Base-by-base conservation (phyloP, 768 basidiomycete species). In the Rhodosporidiobolus sp. region DNA sequence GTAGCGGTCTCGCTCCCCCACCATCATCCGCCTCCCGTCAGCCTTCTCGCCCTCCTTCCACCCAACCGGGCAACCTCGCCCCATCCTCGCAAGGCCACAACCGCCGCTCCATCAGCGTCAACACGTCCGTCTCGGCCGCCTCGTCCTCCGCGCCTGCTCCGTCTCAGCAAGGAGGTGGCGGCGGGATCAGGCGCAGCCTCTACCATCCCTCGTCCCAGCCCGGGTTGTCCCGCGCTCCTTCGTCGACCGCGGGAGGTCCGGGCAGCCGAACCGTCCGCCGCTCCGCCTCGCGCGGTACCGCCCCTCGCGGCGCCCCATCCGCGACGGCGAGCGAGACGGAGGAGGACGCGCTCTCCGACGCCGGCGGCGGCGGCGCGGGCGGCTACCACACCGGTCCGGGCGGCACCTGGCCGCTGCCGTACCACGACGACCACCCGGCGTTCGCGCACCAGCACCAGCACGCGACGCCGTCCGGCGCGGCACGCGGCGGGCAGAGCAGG, bases 81-180 rank as follows among this genome's bases (percentile, higher is more conserved):
- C 6, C n/a, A 14, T 14, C 2, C 52, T 0, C 30, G 30, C 54
- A n/a, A n/a, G 54, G 16, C 26, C 28, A 24, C 53, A 43, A 45
- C 52, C 52, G 63, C 35, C 50, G 63, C 34, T 54, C 52, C 10
- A 64, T 70, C 62, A 58, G 56, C 43, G 69, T 70, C 69, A 70
- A 70, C 30, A 70, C 69, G 7, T 57, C 56, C 43, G 62, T 50
- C 22, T 70, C 69, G n/a, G 50, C 19, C 43, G 3, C 28, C 19
- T 69, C 57, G 48, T 49, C 48, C 24, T 24, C 48, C 48, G 69
- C 46, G 26, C 22, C 65, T 57, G 54, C 30, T 8, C 32, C 10
- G 3, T 9, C 28, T 16, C 30, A 4, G 4, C 16, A 5, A 7
- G 46, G 45, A 1, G 7, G 46, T 28, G 45, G 45, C 43, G 35